Evolutionary conservation across 169 alveolate species (phyloP).

Genomic region (Cryptosporidium canis): DNA sequence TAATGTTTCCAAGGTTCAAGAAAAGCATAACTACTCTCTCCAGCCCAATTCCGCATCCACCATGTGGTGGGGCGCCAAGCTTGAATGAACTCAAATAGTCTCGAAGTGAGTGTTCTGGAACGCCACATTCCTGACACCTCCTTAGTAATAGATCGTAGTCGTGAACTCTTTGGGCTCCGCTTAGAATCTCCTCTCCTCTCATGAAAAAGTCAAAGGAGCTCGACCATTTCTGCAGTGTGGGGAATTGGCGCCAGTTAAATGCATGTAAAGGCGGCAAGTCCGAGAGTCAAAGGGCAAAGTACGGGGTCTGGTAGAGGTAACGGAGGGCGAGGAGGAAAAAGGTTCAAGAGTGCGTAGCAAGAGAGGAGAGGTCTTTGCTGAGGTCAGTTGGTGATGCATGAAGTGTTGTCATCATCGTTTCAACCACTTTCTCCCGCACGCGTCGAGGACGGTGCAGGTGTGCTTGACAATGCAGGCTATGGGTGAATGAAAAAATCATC

Average conservation of each 20-base stretch:
- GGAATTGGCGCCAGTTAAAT: background rate
- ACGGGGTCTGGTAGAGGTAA: background rate
- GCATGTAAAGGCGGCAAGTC: background rate
- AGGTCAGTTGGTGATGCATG: slow-evolving; percentile 75
- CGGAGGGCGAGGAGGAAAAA: background rate
- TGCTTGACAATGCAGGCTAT: slow-evolving; percentile 62
- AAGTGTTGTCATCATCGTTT: slow-evolving; percentile 42
- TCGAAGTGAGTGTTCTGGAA: slow-evolving; percentile 78
- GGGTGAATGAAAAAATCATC: slow-evolving; percentile 70
- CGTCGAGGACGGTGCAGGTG: background rate
- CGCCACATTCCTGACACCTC: slow-evolving; percentile 76
- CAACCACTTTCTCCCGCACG: background rate
- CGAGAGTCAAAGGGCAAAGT: background rate
- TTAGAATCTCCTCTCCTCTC: slow-evolving; percentile 98
- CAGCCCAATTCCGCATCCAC: slow-evolving; percentile 99
- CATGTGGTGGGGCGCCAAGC: slow-evolving; percentile 98
- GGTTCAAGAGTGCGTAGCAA: background rate
- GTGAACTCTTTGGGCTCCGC: slow-evolving; percentile 99
- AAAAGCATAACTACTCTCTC: slow-evolving; percentile 98
- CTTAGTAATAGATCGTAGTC: slow-evolving; percentile 91
- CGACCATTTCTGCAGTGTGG: slow-evolving; percentile 79
- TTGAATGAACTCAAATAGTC: slow-evolving; percentile 91
- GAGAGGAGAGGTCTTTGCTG: background rate
- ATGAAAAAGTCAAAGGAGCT: slow-evolving; percentile 98
- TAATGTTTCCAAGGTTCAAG: slow-evolving; percentile 94